phyloP scores from a whole-genome alignment of 768 basidiomycete species.

The Phaffia tasmanica region DNA sequence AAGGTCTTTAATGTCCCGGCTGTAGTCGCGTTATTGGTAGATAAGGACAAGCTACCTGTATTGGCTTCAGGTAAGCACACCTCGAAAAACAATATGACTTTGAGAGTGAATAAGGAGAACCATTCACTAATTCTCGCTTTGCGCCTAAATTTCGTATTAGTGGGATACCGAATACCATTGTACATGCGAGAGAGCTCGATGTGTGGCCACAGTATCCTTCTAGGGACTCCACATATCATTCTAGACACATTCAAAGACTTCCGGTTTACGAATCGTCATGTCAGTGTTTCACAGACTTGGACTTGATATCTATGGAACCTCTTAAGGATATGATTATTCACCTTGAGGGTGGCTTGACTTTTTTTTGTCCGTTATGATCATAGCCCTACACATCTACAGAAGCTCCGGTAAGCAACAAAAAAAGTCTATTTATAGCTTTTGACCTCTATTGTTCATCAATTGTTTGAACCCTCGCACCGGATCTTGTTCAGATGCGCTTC shows the following conservation, averaged over 20 bases:
- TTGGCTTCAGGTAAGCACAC: not conserved
- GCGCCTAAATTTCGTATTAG: not conserved
- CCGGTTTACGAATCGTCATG: not conserved
- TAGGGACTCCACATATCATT: not conserved
- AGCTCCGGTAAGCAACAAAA: no score
- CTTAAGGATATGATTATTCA: no score
- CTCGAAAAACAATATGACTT: not conserved
- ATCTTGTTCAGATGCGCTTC: not conserved
- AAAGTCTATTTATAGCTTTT: no score
- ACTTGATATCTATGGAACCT: no score
- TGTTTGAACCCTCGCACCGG: no score
- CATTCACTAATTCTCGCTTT: not conserved
- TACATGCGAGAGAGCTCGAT: conserved; percentile 1
- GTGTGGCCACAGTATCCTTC: conserved; percentile 8
- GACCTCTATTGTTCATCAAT: no score
- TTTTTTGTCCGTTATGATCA: no score
- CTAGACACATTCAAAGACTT: conserved; percentile 2
- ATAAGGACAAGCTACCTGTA: conserved; percentile 6
- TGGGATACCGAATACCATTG: not conserved
- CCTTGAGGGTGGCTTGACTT: no score
- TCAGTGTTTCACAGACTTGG: no score
- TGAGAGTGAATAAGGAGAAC: not conserved
- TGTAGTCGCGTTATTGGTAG: conserved; percentile 1
- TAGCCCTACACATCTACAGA: no score
- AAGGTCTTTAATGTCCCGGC: conserved; percentile 1